Evolutionary conservation across 2,329 filamentous ascomycete species (phyloP).

Genomic region (Aspergillus japonicus): DNA sequence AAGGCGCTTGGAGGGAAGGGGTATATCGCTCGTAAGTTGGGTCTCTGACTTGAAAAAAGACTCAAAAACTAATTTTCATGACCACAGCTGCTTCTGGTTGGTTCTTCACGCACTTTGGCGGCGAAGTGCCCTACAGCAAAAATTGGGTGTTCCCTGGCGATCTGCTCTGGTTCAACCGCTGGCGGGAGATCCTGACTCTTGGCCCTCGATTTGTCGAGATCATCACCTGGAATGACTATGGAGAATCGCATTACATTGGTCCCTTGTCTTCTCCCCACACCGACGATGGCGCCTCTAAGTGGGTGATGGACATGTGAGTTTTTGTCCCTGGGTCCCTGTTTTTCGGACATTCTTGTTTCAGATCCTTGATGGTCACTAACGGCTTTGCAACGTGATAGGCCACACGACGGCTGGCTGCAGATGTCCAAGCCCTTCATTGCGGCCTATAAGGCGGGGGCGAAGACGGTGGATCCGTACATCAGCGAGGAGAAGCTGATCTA

Average conservation of each 20-base stretch:
- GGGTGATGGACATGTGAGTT: slow-evolving; percentile 50
- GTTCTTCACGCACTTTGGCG: slow-evolving; percentile 54
- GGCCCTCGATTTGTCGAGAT: slow-evolving; percentile 52
- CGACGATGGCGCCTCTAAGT: slow-evolving; percentile 47
- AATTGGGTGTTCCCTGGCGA: slow-evolving; percentile 53
- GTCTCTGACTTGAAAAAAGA: no score
- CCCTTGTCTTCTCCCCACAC: slow-evolving; percentile 45
- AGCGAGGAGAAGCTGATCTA: slow-evolving; percentile 53
- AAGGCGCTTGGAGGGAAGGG: slow-evolving; percentile 39
- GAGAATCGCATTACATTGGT: slow-evolving; percentile 57
- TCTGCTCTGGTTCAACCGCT: slow-evolving; percentile 46
- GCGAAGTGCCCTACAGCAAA: slow-evolving; percentile 49
- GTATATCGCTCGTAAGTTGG: slow-evolving; percentile 49
- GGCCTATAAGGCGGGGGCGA: slow-evolving; percentile 51
- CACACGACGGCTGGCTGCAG: slow-evolving; percentile 55
- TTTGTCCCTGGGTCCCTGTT: no score
- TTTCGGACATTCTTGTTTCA: not conserved
- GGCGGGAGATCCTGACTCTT: slow-evolving; percentile 44
- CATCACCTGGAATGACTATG: slow-evolving; percentile 53
- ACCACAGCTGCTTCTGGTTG: slow-evolving; percentile 45
- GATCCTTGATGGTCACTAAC: not conserved
- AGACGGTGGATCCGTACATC: slow-evolving; percentile 39
- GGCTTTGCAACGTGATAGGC: slow-evolving; percentile 30
- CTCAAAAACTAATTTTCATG: no score
- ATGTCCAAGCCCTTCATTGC: slow-evolving; percentile 55